Conservation (phyloP, 176 grass and related monocot genomes). For the Microstegium vimineum region DNA sequence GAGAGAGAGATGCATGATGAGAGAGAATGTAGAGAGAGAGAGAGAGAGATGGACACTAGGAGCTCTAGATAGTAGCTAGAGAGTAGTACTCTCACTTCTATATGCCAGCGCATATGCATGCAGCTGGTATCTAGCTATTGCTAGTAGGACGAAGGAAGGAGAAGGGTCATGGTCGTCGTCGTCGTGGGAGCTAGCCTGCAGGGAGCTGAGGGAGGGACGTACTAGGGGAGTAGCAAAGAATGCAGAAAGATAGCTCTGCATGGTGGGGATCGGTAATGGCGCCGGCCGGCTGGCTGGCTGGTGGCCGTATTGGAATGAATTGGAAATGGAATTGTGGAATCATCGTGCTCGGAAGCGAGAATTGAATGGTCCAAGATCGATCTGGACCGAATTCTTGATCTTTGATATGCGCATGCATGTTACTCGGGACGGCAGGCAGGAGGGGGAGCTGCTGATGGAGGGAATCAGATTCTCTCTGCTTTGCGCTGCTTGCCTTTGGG, state of each 20-base stretch:
- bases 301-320: conserved; percentile 1
- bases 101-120: not conserved
- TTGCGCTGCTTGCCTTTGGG: conserved; percentile 15
- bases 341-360: too few relatives aligned
- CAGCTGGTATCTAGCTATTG: not conserved
- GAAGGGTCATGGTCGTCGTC: not conserved
- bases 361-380: conserved; percentile 32
- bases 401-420: conserved; percentile 34
- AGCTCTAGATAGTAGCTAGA: not conserved
- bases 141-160: not conserved
- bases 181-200: too few relatives aligned
- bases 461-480: conserved; percentile 58
- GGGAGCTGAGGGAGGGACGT: too few relatives aligned
- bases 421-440: too few relatives aligned
- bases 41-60: not conserved
- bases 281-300: not conserved
- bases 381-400: conserved; percentile 10
- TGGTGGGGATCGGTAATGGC: not conserved
- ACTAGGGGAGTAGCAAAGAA: not conserved
- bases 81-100: not conserved
- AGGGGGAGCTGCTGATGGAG: not conserved
- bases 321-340: too few relatives aligned
- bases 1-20: not conserved
- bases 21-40: not conserved
- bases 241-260: not conserved